Percentiles rank a stretch among this genome's conserved stretches.
phyloP scores from a whole-genome alignment of 805 yeast species.

The Wickerhamiella azyma region DNA sequence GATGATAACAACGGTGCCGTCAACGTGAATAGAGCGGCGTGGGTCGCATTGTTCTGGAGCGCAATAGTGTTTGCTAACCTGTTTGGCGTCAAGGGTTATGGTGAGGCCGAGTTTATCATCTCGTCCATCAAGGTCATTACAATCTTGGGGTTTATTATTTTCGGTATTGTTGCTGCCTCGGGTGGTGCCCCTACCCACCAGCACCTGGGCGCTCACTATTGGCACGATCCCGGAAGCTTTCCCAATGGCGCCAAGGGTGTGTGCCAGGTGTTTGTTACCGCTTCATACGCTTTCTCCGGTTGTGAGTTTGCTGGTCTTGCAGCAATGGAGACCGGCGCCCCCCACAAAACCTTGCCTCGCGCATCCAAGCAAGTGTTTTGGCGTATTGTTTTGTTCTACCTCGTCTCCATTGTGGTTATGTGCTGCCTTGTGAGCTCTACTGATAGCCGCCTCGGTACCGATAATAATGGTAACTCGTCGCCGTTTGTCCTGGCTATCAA shows the following conservation, averaged over 20 bases:
- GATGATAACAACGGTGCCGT: conserved; percentile 22
- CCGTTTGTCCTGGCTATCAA: conserved; percentile 63
- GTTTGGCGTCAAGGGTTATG: conserved; percentile 48
- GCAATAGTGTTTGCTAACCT: conserved; percentile 35
- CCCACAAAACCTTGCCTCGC: conserved; percentile 50
- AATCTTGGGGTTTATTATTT: conserved; percentile 47
- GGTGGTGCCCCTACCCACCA: conserved; percentile 45
- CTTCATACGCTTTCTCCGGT: conserved; percentile 67
- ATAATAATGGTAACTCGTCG: conserved; percentile 50
- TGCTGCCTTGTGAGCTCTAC: conserved; percentile 61
- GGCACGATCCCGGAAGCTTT: conserved; percentile 58
- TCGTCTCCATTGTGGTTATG: conserved; percentile 40
- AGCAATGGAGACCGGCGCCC: conserved; percentile 63
- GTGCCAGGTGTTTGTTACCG: conserved; percentile 59
- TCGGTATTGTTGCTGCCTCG: conserved; percentile 35
- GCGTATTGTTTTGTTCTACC: conserved; percentile 62
- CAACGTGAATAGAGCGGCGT: conserved; percentile 40
- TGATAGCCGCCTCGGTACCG: conserved; percentile 35
- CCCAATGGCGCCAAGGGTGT: conserved; percentile 55
- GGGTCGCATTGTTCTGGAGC: conserved; percentile 42
- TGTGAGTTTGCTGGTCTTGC: conserved; percentile 63
- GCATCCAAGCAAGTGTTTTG: conserved; percentile 76
- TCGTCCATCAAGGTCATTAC: conserved; percentile 46
- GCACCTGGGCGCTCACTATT: conserved; percentile 39
- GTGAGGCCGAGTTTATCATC: conserved; percentile 57